Base-by-base conservation (phyloP, 2,329 filamentous ascomycete species). In the Orbilia quercus region DNA sequence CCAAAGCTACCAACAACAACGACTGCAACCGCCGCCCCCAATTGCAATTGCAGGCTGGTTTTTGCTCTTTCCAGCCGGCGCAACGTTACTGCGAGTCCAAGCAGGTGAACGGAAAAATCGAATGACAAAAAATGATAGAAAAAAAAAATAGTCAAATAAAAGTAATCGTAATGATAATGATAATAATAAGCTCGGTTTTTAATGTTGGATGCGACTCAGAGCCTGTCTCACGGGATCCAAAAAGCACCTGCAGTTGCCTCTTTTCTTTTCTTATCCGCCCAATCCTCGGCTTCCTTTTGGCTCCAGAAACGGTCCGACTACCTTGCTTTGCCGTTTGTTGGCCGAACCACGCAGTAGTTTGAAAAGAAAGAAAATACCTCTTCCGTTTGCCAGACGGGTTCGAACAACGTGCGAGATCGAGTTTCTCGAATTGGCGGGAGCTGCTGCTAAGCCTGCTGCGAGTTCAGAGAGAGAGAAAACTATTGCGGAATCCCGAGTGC, bases 171-270 rank as follows among this genome's bases (percentile, higher is more conserved):
- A 16, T 42, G 23, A 9, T 40, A 20, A 36, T 9, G 16, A 25
- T 25, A 53, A 36, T 53, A 36, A n/a, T 22, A 40, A 40, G 42
- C 44, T 58, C 66, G 66, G 60, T 72, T 58, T 65, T 51, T 60
- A 36, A 73, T 58, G 58, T 23, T 54, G 50, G 16, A 54, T 60
- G 54, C 66, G 66, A 71, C 58, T 63, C 60, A 65, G 48, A 42
- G 58, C 20, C 38, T 66, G 69, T 73, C 60, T 72, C 67, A 72
- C 67, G 67, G 54, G 60, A 66, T 66, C 69, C 69, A 73, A 73
- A 66, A 54, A 58, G 69, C 69, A 73, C 69, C 60, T 73, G 69
- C 69, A 73, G 69, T 54, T 71, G 59, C 48, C 59, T 65, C 36
- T 38, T 25, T 53, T 63, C 50, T 53, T 63, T 58, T 66, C 60